Conservation (phyloP, 164 flowering plant genomes). For the Hamamelis virginiana region DNA sequence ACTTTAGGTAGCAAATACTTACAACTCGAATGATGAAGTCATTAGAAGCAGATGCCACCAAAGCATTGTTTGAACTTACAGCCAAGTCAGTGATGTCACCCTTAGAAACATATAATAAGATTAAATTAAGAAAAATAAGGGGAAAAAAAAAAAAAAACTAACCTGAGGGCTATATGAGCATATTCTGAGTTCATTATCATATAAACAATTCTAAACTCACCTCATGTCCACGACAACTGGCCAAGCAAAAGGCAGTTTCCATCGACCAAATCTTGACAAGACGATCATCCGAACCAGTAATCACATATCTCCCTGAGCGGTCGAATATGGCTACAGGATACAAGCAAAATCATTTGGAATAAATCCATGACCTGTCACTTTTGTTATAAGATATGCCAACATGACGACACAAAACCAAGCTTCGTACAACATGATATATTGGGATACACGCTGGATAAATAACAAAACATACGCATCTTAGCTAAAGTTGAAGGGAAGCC, state of each 20-base stretch:
- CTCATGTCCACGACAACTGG: constrained; percentile 99
- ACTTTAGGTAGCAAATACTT: constrained; percentile 29
- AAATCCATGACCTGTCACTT: not conserved
- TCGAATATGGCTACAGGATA: constrained; percentile 79
- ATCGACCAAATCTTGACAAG: constrained; percentile 98
- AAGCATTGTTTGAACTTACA: constrained; percentile 80
- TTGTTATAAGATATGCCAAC: not conserved
- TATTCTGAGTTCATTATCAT: not conserved
- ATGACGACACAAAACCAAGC: not conserved
- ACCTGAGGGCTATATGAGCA: not conserved
- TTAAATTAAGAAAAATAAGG: not conserved
- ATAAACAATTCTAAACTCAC: constrained; percentile 40
- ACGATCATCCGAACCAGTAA: constrained; percentile 98
- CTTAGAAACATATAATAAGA: constrained; percentile 31
- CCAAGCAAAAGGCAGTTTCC: constrained; percentile 93
- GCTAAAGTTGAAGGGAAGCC: not conserved
- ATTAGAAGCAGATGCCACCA: constrained; percentile 97
- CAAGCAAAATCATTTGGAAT: not conserved
- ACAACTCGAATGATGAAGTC: constrained; percentile 91
- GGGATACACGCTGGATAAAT: not conserved
- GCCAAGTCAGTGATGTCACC: constrained; percentile 98
- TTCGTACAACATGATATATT: not conserved
- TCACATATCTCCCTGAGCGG: constrained; percentile 83
- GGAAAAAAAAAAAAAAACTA: too few relatives aligned
- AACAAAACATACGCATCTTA: not conserved